Base-by-base conservation (phyloP, 139 green algal species). In the Protoeuglena noctilucae region DNA sequence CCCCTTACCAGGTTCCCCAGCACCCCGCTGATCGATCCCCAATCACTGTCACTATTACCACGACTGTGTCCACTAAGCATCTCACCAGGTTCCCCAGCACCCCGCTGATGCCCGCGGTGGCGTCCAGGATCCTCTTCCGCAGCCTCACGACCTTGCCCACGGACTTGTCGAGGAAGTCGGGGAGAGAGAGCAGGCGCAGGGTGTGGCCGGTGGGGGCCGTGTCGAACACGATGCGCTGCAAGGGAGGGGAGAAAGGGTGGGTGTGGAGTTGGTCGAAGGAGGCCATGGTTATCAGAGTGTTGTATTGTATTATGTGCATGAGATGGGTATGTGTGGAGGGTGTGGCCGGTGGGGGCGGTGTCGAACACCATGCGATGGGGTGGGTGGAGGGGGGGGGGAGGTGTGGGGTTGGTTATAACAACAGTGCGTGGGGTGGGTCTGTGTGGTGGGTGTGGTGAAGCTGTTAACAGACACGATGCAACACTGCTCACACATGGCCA, bases 161-260 rank as follows among this genome's bases (percentile, higher is more conserved):
- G 6, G 77, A 79, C 7, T 69, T 78, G 56, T 96, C 84, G 12
- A 98, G 57, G 49, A 98, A 97, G 64, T 98, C 90, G 2, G 90
- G 90, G 23, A 97, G 76, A 1, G 85, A 81, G 3, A 98, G 86
- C 58, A 98, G 68, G 4, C 90, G 62, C 64, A 98, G 70, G 17
- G 90, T 98, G 79, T 98, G 90, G 22, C 91, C 91, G 2, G 89
- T 97, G 34, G 90, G 91, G 0, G 91, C 91, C 2, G 91, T 98
- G 79, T 98, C 91, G 67, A 98, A 96, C 19, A 98, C 61, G 66
- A 98, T 89, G 61, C 84, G 73, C 47, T 76, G 79, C 68, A 95
- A 98, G 48, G 85, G 68, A 2, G 64, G 24, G 69, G 89, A 96
- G 52, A 90, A 69, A 0, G 70, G 70, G 26, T 67, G 57, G 57